These are phyloP conservation scores for Immersiella caudata DNA, from an alignment of 495 filamentous ascomycete genomes.

Conservation along the genomic window DNA sequence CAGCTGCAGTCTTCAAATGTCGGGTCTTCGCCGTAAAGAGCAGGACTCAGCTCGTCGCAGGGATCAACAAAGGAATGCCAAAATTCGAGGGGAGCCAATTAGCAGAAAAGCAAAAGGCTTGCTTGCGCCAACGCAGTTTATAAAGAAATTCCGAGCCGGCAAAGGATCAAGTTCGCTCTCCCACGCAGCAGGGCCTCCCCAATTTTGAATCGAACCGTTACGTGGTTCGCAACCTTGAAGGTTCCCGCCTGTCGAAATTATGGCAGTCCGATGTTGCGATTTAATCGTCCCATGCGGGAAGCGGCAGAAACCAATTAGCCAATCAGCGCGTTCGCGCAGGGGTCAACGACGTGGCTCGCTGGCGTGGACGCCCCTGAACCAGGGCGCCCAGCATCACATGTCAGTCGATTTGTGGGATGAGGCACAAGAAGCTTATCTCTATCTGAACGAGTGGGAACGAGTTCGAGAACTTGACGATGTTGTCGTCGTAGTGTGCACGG, in stretches of 20 bases:
- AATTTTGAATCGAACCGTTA: background rate
- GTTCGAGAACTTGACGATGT: background rate
- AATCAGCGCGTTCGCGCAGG: slow-evolving; percentile 26
- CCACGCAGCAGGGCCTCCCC: background rate
- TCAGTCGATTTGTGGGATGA: slow-evolving; percentile 35
- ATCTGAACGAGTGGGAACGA: no score
- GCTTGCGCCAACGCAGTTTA: no score
- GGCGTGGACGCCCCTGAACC: slow-evolving; percentile 26
- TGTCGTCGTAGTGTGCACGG: no score
- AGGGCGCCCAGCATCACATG: slow-evolving; percentile 34
- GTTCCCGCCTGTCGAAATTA: slow-evolving; percentile 13
- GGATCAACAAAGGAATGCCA: background rate
- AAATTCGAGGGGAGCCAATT: background rate
- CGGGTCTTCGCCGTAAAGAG: background rate
- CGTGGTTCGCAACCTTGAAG: background rate
- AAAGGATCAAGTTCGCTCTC: background rate
- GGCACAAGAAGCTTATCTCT: background rate
- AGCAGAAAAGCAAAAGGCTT: background rate
- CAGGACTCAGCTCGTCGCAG: background rate
- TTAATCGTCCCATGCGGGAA: slow-evolving; percentile 43
- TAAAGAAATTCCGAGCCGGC: no score
- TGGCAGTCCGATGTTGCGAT: slow-evolving; percentile 17
- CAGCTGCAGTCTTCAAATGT: no score
- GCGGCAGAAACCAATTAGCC: slow-evolving; percentile 14
- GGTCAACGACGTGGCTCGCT: slow-evolving; percentile 1